These are phyloP conservation scores for Phlyctochytrium bullatum DNA, from an alignment of 192 early-diverging fungal species.

Conservation along the genomic window DNA sequence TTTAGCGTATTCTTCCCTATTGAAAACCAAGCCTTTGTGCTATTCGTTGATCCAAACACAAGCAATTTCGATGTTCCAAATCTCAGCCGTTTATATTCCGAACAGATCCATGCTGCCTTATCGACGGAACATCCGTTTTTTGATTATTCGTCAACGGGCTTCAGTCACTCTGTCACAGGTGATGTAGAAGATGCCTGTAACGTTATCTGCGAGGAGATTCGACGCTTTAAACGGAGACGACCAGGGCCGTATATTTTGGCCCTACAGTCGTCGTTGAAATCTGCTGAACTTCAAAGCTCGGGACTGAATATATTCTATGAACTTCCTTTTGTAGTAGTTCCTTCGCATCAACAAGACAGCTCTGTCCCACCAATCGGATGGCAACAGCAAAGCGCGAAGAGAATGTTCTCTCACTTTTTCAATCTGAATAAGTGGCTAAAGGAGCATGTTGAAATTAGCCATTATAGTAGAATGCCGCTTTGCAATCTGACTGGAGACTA, in stretches of 20 bases:
- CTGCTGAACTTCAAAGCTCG: constrained; percentile 37
- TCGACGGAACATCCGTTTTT: too few species aligned
- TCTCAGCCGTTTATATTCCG: constrained; percentile 62
- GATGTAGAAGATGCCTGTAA: too few species aligned
- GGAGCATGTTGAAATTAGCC: constrained; percentile 68
- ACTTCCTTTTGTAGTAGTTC: constrained; percentile 71
- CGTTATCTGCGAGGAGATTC: too few species aligned
- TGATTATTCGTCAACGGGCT: too few species aligned
- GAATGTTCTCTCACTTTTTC: constrained; percentile 79
- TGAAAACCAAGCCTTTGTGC: constrained; percentile 56
- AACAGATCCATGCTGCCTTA: too few species aligned
- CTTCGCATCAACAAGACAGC: constrained; percentile 68
- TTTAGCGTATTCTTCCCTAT: constrained; percentile 70
- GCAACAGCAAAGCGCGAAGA: constrained; percentile 65
- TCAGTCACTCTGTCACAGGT: too few species aligned
- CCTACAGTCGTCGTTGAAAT: constrained; percentile 62
- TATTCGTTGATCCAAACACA: constrained; percentile 67
- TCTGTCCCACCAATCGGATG: constrained; percentile 80
- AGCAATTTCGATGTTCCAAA: constrained; percentile 71
- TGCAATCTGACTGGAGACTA: constrained; percentile 87
- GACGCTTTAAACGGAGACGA: background rate
- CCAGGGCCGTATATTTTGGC: constrained; percentile 70
- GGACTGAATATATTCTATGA: constrained; percentile 54
- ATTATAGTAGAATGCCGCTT: constrained; percentile 84
- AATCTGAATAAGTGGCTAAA: constrained; percentile 70